These are phyloP conservation scores for Wickerhamomyces ciferrii DNA, from an alignment of 805 yeast species.

Conservation along the genomic window DNA sequence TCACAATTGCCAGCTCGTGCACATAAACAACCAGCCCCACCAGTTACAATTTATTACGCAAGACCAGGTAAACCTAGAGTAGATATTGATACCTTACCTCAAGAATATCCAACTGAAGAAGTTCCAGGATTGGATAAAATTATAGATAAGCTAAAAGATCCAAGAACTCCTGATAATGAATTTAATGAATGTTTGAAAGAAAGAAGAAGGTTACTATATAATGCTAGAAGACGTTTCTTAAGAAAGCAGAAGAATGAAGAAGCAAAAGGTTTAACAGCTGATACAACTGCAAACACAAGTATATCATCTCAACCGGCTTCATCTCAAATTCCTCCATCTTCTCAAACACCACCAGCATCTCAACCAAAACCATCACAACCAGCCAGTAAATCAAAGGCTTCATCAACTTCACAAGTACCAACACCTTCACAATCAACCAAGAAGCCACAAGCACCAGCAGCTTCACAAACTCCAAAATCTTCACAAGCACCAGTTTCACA, in stretches of 20 bases:
- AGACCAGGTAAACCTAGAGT: not conserved
- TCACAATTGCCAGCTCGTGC: too few relatives aligned
- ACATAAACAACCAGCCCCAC: not conserved
- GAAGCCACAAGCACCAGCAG: not conserved
- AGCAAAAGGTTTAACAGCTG: not conserved
- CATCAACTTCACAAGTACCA: not conserved
- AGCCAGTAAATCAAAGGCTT: not conserved
- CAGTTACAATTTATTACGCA: not conserved
- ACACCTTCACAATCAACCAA: not conserved
- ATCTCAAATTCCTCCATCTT: too few relatives aligned
- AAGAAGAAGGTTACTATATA: slow-evolving; percentile 4
- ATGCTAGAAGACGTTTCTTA: slow-evolving; percentile 6
- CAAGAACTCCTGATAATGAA: not conserved
- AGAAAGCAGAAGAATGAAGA: slow-evolving; percentile 1
- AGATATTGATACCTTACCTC: not conserved
- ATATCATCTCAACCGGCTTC: too few relatives aligned
- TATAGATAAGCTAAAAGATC: slow-evolving; percentile 1
- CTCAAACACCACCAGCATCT: not conserved
- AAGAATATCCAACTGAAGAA: slow-evolving; percentile 3
- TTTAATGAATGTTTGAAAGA: slow-evolving; percentile 1
- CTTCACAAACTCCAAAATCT: not conserved
- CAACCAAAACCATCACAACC: not conserved
- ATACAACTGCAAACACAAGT: not conserved
- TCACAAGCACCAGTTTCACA: not conserved
- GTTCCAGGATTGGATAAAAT: slow-evolving; percentile 6